Evolutionary conservation across 2,329 filamentous ascomycete genomes (phyloP), one percentile per base, ranked within the genome.

Genomic region (Neophaeococcomyces mojaviensis): DNA sequence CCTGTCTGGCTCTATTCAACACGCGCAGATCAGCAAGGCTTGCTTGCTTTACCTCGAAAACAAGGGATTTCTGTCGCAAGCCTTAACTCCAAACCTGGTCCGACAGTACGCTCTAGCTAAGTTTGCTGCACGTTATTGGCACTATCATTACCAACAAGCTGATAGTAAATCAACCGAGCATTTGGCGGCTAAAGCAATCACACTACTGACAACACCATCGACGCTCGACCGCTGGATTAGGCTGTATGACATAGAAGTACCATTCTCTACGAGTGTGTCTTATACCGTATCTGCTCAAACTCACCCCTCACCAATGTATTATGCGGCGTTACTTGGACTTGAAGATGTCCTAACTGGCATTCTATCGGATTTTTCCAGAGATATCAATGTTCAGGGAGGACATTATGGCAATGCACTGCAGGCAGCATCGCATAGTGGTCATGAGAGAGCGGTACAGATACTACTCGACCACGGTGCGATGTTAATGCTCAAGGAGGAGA

Each of bases 1-100:
- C 61, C 59, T 9, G 57, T 61, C 16, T 61, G 59, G 46, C 7
- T 3, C 39, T 20, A 8, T 18, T 12, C n/a, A 24, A 15, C 47
- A 52, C 45, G 33, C 4, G 7, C 35, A 32, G 28, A 48, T 52
- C n/a, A 44, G 28, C n/a, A 48, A 50, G 28, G 35, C 18, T 20
- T 52, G 50, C 36, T 31, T 52, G 18, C 10, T 50, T 3, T 50
- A 52, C 40, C 42, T 52, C 18, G 16, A 22, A 16, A 15, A 47
- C n/a, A 10, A 43, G 13, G 35, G 35, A 15, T 39, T 46, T 26
- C n/a, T 47, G n/a, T 12, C 22, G 19, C 43, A 47, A 35, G n/a
- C 16, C 31, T 33, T 46, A 13, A 43, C 12, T 15, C 42, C n/a
- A 33, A 19, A 44, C 32, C 31, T 47, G 24, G 15, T 47, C 18